Evolutionary conservation across 2,329 filamentous ascomycete genomes (phyloP).

Genomic region (Hypoxylon rubiginosum): DNA sequence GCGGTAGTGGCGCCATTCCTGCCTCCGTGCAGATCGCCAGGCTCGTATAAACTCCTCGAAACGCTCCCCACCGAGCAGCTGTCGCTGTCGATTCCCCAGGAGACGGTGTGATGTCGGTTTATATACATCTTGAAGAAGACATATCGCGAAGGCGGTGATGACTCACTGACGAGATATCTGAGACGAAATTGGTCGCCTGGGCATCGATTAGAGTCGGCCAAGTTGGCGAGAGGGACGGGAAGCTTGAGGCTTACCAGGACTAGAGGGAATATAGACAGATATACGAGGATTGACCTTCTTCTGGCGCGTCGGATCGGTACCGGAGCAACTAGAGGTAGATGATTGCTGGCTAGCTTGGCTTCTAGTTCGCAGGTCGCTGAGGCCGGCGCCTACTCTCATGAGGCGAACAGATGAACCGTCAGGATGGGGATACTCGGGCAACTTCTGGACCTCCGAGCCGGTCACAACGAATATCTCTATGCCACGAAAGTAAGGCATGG

Average conservation of each 20-base stretch:
- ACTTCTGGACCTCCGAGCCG: slow-evolving; percentile 52
- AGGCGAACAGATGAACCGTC: slow-evolving; percentile 62
- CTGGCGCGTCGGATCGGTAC: slow-evolving; percentile 48
- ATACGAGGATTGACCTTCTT: slow-evolving; percentile 58
- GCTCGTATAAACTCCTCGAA: slow-evolving; percentile 63
- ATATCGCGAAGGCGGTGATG: slow-evolving; percentile 54
- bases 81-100: slow-evolving; percentile 64
- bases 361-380: slow-evolving; percentile 16
- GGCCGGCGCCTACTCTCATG: slow-evolving; percentile 37
- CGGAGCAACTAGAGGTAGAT: slow-evolving; percentile 43
- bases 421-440: slow-evolving; percentile 69
- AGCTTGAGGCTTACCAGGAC: slow-evolving; percentile 58
- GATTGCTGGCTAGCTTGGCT: slow-evolving; percentile 18
- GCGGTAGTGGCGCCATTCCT: slow-evolving; percentile 54
- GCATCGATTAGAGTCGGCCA: slow-evolving; percentile 6
- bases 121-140: slow-evolving; percentile 69
- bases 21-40: slow-evolving; percentile 59
- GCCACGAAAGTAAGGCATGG: slow-evolving; percentile 65
- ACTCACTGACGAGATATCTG: slow-evolving; percentile 59
- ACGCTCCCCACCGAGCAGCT: slow-evolving; percentile 56
- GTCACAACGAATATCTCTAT: slow-evolving; percentile 61
- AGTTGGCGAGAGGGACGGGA: neutral
- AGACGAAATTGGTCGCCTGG: slow-evolving; percentile 67
- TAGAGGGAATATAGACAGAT: slow-evolving; percentile 70
- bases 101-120: slow-evolving; percentile 66